Evolutionary conservation across 2,329 filamentous ascomycete species (phyloP), one percentile per base, ranked within the genome.

Genomic region (Hortaea werneckii): DNA sequence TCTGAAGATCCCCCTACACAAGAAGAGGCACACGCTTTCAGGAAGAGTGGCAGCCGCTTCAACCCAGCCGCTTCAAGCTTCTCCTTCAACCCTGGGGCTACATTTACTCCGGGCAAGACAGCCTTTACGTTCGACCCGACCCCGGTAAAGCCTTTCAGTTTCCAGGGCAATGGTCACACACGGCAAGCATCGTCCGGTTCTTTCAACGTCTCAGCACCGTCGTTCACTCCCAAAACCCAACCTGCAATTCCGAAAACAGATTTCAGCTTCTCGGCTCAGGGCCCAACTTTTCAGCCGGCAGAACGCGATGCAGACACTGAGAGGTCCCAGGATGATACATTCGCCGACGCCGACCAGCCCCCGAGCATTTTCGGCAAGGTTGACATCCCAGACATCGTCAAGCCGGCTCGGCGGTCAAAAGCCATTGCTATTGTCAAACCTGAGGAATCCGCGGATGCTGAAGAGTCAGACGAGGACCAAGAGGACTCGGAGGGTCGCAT

Each of bases 1-100:
- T 11, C 56, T 59, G 41, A 56, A 53, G 44, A 52, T 54, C 38
- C 50, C 53, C 5, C 50, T 52, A 10, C 51, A 45, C 35, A 47
- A 42, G 7, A 54, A 52, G 50, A 85, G 89, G 60, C 80, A 88
- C 60, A 81, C 86, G 81, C 35, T 27, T 54, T 53, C 30, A 58
- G 56, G 43, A 60, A 56, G 50, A 59, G 49, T 38, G 47, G 50
- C 12, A 87, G 87, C 1, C 89, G 82, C 54, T 76, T 96, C 55
- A 96, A 96, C 57, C 88, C 94, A 29, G 79, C 83, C 51, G 90
- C 90, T 0, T 85, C 88, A 40, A 87, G 92, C 59, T 95, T 95
- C 72, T 87, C 83, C 56, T 90, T 90, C 65, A 76, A 83, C 45
- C 77, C 78, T 5, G 65, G 65, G 32, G 67, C 68, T 11, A 68